Conservation (phyloP, 768 basidiomycete species). For the Naganishia onofrii region DNA sequence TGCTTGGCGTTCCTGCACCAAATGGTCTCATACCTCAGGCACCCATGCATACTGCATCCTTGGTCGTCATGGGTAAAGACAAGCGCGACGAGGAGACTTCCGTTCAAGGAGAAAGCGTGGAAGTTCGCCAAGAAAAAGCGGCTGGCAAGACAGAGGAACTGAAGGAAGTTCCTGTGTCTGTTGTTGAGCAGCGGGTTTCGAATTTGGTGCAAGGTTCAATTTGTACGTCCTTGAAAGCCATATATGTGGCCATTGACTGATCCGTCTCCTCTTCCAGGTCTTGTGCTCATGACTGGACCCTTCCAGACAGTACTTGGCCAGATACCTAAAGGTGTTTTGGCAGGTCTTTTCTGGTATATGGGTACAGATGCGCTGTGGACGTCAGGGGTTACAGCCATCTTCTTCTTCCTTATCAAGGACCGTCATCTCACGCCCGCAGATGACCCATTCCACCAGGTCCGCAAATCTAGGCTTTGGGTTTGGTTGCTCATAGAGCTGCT, state of each 20-base stretch:
- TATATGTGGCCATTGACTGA: not conserved
- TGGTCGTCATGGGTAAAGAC: slow-evolving; percentile 64
- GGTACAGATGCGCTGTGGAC: slow-evolving; percentile 74
- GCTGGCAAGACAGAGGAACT: slow-evolving; percentile 27
- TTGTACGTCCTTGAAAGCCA: slow-evolving; percentile 53
- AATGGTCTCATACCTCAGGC: slow-evolving; percentile 61
- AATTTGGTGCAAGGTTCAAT: slow-evolving; percentile 80
- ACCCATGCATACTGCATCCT: slow-evolving; percentile 84
- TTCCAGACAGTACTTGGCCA: slow-evolving; percentile 74
- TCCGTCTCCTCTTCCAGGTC: slow-evolving; percentile 42
- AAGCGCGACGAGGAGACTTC: slow-evolving; percentile 29
- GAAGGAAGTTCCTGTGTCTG: slow-evolving; percentile 56
- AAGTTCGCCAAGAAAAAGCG: slow-evolving; percentile 12
- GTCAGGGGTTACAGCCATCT: slow-evolving; percentile 78
- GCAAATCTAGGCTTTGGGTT: slow-evolving; percentile 68
- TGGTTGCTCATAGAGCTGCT: slow-evolving; percentile 73
- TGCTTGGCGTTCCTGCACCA: slow-evolving; percentile 54
- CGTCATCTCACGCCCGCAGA: slow-evolving; percentile 59
- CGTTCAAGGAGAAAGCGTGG: slow-evolving; percentile 28
- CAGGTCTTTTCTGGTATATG: slow-evolving; percentile 93
- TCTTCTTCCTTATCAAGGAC: slow-evolving; percentile 77
- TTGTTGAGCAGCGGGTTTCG: slow-evolving; percentile 90
- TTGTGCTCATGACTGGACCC: slow-evolving; percentile 76
- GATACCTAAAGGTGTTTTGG: slow-evolving; percentile 72
- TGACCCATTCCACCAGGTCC: slow-evolving; percentile 74